Evolutionary conservation across 495 filamentous ascomycete genomes (phyloP).

Genomic region (Aspergillus leporis): DNA sequence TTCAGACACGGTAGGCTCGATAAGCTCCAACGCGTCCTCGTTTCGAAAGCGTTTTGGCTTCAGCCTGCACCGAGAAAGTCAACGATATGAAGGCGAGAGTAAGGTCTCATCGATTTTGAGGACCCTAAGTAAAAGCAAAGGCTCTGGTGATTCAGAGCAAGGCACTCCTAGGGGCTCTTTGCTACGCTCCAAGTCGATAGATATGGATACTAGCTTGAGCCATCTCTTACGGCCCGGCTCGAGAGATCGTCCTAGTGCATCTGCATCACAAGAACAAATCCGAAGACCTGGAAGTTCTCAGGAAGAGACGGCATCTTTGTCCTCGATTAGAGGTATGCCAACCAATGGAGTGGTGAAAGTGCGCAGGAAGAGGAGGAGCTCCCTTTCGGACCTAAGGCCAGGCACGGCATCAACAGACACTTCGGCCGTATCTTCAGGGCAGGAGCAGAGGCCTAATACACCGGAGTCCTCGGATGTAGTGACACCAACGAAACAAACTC

Average conservation of each 20-base stretch:
- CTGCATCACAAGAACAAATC: constrained; percentile 41
- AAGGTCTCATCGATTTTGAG: constrained; percentile 80
- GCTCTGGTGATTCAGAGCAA: constrained; percentile 53
- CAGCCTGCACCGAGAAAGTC: constrained; percentile 71
- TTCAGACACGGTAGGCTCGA: constrained; percentile 54
- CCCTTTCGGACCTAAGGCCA: constrained; percentile 80
- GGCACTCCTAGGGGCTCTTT: constrained; percentile 63
- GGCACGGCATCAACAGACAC: constrained; percentile 48
- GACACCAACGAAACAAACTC: constrained; percentile 35
- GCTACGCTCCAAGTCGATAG: constrained; percentile 78
- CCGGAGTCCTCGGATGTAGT: constrained; percentile 32
- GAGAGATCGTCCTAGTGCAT: constrained; percentile 60
- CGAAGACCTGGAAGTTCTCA: constrained; percentile 51
- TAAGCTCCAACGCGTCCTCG: constrained; percentile 76
- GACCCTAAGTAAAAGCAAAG: constrained; percentile 82
- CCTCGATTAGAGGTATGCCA: constrained; percentile 36
- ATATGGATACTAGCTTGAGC: constrained; percentile 58
- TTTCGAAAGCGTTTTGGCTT: constrained; percentile 81
- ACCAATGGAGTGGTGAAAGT: constrained; percentile 40
- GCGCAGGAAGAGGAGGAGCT: constrained; percentile 84
- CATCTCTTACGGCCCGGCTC: constrained; percentile 62
- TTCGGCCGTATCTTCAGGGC: constrained; percentile 36
- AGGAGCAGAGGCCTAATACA: constrained; percentile 37
- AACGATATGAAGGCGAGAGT: constrained; percentile 65
- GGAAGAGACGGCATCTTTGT: constrained; percentile 38